These are phyloP conservation scores for Przewalskia tangutica DNA, from an alignment of 257 asterid genomes.

Conservation along the genomic window DNA sequence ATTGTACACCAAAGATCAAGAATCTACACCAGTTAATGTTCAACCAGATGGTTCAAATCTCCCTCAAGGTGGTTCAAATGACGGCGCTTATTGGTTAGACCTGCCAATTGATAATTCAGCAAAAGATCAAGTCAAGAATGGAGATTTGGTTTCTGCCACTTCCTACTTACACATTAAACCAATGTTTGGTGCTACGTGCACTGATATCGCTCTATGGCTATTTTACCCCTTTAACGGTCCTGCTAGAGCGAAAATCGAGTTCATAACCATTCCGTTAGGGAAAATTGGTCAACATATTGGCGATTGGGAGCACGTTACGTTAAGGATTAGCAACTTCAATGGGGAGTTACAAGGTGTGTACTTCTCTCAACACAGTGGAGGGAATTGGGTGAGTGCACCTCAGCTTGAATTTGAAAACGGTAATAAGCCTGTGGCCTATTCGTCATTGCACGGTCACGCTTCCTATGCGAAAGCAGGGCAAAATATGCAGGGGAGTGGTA, in stretches of 20 bases:
- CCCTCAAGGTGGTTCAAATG: slow-evolving; percentile 65
- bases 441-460: slow-evolving; percentile 80
- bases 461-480: slow-evolving; percentile 42
- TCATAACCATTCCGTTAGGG: slow-evolving; percentile 38
- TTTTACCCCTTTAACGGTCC: slow-evolving; percentile 89
- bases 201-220: slow-evolving; percentile 57
- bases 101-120: slow-evolving; percentile 39
- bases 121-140: slow-evolving; percentile 41
- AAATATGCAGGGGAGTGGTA: slow-evolving; percentile 45
- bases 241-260: slow-evolving; percentile 52
- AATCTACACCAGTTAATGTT: slow-evolving; percentile 34
- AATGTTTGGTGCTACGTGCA: slow-evolving; percentile 55
- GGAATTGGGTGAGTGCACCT: slow-evolving; percentile 42
- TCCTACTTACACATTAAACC: slow-evolving; percentile 61
- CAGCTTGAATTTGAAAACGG: slow-evolving; percentile 42
- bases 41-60: slow-evolving; percentile 52
- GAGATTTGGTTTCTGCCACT: slow-evolving; percentile 30
- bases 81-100: slow-evolving; percentile 67
- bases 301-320: slow-evolving; percentile 84
- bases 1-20: slow-evolving; percentile 48
- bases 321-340: slow-evolving; percentile 63
- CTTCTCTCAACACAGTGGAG: slow-evolving; percentile 58
- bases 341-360: slow-evolving; percentile 54
- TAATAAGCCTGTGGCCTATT: slow-evolving; percentile 43
- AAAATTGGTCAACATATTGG: slow-evolving; percentile 71